A percentile compares a stretch with the other conserved stretches of the same genome.
Conservation (phyloP, 805 yeast genomes). For the Wickerhamomyces bovis region DNA sequence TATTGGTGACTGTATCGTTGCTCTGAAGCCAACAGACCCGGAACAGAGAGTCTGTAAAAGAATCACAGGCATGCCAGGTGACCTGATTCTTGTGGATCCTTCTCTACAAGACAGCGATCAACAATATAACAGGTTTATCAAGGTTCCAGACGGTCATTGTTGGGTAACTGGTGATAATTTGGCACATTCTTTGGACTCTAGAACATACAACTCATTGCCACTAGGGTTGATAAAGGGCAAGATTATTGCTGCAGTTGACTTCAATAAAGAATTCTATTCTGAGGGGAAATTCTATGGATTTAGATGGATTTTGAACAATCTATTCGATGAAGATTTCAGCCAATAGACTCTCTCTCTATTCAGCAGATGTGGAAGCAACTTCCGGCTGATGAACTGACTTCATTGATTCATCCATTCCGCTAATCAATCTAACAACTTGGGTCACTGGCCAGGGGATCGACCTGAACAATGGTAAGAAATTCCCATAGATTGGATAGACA, state of each 20-base stretch:
- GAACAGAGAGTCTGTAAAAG: constrained; percentile 84
- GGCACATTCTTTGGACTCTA: constrained; percentile 79
- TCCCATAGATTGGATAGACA: constrained; percentile 70
- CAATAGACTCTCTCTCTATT: not conserved
- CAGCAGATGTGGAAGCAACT: not conserved
- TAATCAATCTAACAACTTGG: constrained; percentile 32
- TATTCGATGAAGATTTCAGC: constrained; percentile 29
- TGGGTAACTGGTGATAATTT: constrained; percentile 97
- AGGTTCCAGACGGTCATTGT: constrained; percentile 89
- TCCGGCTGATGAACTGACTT: not conserved
- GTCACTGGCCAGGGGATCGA: constrained; percentile 64
- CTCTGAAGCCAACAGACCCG: constrained; percentile 86
- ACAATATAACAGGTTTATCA: constrained; percentile 44
- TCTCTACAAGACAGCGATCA: constrained; percentile 33
- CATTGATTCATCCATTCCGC: constrained; percentile 45
- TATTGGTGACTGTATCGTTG: constrained; percentile 85
- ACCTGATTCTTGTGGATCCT: constrained; percentile 76
- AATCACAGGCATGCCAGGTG: constrained; percentile 96
- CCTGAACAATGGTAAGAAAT: constrained; percentile 64
- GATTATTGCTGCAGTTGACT: constrained; percentile 64
- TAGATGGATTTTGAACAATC: constrained; percentile 49
- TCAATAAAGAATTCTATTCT: constrained; percentile 39
- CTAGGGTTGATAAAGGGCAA: constrained; percentile 85
- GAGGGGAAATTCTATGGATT: constrained; percentile 43
- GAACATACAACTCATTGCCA: constrained; percentile 87